These are phyloP conservation scores for Hansenula sp. DNA, from an alignment of 1,139 yeast species.

Conservation along the genomic window DNA sequence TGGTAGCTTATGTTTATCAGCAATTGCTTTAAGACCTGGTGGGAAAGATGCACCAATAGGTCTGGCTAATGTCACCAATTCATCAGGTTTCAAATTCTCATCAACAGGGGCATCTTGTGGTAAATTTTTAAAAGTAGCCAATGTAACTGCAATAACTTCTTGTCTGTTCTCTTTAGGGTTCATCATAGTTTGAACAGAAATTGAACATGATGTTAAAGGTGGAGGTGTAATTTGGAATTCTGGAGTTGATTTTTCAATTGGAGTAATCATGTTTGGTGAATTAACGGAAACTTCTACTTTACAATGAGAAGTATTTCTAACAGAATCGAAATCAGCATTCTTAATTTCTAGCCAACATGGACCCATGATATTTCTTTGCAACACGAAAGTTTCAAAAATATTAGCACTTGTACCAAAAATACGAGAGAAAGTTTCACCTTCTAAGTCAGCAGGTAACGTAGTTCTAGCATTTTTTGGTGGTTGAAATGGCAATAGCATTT, in stretches of 20 bases:
- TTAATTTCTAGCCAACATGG: conserved; percentile 91
- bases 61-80: conserved; percentile 65
- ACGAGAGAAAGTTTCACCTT: conserved; percentile 72
- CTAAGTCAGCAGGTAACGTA: conserved; percentile 55
- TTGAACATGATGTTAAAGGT: conserved; percentile 64
- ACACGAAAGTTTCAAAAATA: conserved; percentile 80
- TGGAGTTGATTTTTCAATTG: conserved; percentile 41
- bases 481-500: conserved; percentile 69
- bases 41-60: conserved; percentile 69
- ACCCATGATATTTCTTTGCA: conserved; percentile 86
- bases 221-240: conserved; percentile 42
- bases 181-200: conserved; percentile 78
- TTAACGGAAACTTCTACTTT: conserved; percentile 63
- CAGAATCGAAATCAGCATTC: conserved; percentile 54
- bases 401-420: conserved; percentile 77
- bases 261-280: conserved; percentile 45
- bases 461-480: conserved; percentile 47
- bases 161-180: conserved; percentile 70
- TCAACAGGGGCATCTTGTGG: conserved; percentile 72
- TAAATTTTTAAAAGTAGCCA: conserved; percentile 61
- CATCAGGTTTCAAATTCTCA: conserved; percentile 50
- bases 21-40: conserved; percentile 61
- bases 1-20: conserved; percentile 43
- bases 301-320: conserved; percentile 76
- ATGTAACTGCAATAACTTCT: conserved; percentile 80